Conservation (phyloP, 2,329 filamentous ascomycete species). For the Coleophoma eucalyptorum region DNA sequence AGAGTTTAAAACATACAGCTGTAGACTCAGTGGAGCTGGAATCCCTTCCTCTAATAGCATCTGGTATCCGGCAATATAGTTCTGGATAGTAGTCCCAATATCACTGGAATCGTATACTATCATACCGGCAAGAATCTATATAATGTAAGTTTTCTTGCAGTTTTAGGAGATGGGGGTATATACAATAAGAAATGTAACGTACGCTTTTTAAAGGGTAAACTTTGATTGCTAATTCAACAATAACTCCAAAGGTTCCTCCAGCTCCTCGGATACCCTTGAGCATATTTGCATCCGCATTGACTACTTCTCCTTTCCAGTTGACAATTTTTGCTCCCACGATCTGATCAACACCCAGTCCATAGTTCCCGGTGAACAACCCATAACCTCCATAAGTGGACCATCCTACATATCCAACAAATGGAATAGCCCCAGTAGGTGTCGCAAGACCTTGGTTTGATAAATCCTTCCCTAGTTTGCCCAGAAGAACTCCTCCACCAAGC, state of each 20-base stretch:
- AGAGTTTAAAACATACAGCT: conserved; percentile 26
- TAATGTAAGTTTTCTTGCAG: too few species aligned
- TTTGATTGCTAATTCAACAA: conserved; percentile 36
- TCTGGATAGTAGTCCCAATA: conserved; percentile 18
- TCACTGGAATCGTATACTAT: conserved; percentile 29
- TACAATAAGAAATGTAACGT: too few species aligned
- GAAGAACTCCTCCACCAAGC: conserved; percentile 31
- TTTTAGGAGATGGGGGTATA: too few species aligned
- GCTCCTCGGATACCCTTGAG: conserved; percentile 35
- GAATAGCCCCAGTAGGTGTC: conserved; percentile 19
- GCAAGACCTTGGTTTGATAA: conserved; percentile 25
- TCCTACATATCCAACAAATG: conserved; percentile 28
- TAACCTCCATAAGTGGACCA: conserved; percentile 33
- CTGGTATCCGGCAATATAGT: conserved; percentile 21
- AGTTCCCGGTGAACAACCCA: conserved; percentile 25
- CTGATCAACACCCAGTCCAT: conserved; percentile 33
- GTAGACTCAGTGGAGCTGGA: conserved; percentile 13
- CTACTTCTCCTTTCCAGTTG: conserved; percentile 30
- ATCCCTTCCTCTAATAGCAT: conserved; percentile 16
- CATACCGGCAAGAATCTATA: conserved; percentile 24
- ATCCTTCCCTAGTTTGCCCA: conserved; percentile 13
- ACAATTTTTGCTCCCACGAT: conserved; percentile 34
- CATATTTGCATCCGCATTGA: conserved; percentile 32
- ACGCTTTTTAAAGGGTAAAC: conserved; percentile 30
- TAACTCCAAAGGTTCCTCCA: conserved; percentile 34